A percentile compares a stretch with the other conserved stretches of the same genome.
Evolutionary conservation across 257 asterid genomes (phyloP).

Genomic region (Dorcoceras hygrometricum): DNA sequence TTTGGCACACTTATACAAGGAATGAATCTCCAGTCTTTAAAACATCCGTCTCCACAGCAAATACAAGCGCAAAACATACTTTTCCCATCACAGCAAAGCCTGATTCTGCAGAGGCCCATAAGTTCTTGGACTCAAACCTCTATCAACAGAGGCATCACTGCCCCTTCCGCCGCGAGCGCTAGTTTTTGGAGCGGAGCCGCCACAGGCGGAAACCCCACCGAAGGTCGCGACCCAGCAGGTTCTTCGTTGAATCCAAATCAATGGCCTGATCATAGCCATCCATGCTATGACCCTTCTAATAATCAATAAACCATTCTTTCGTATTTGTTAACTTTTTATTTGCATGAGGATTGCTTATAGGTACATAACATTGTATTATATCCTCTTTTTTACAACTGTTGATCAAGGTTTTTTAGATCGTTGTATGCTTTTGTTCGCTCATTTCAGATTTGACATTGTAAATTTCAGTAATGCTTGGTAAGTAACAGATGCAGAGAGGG

Average conservation of each 20-base stretch:
- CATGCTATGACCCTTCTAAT: conserved; percentile 33
- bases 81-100: neutral
- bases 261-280: conserved; percentile 37
- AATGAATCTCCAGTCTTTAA: neutral
- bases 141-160: conserved; percentile 1
- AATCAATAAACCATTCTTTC: neutral
- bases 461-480: neutral
- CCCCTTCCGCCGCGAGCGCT: conserved; percentile 1
- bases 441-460: conserved; percentile 28
- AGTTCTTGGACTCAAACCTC: neutral
- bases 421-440: conserved; percentile 28
- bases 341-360: neutral
- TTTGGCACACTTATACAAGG: neutral
- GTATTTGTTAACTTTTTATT: no score
- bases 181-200: neutral
- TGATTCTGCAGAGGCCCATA: neutral
- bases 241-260: conserved; percentile 39
- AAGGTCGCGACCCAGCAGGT: conserved; percentile 23
- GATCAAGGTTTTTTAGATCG: conserved; percentile 33
- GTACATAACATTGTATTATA: neutral
- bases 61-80: neutral
- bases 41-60: neutral
- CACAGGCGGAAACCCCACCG: conserved; percentile 7
- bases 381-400: neutral
- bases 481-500: conserved; percentile 4